phyloP scores from a whole-genome alignment of 2,329 filamentous ascomycete species.

The Aspergillus persii region DNA sequence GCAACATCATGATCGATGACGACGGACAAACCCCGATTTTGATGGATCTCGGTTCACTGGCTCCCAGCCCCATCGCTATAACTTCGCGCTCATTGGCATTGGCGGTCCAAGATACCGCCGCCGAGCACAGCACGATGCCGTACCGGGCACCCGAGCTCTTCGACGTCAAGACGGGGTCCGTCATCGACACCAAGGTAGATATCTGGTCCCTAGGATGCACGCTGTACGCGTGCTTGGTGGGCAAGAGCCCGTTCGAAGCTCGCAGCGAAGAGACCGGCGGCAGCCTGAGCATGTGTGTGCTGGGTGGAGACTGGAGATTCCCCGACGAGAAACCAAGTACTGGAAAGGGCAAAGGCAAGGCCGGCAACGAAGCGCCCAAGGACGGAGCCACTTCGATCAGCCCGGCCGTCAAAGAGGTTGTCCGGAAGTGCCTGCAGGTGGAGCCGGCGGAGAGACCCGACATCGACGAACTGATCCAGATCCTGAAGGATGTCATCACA shows the following conservation, averaged over 20 bases:
- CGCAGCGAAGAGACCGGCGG: conserved; percentile 95
- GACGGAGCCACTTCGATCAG: conserved; percentile 62
- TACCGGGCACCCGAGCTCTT: conserved; percentile 97
- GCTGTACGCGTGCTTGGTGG: conserved; percentile 93
- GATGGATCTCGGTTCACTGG: conserved; percentile 94
- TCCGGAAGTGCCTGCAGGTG: conserved; percentile 79
- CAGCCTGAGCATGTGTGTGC: conserved; percentile 84
- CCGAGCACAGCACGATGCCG: conserved; percentile 97
- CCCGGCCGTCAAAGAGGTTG: conserved; percentile 80
- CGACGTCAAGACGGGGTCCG: conserved; percentile 88
- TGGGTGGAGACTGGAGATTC: conserved; percentile 94
- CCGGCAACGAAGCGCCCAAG: conserved; percentile 24
- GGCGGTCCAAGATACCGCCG: conserved; percentile 88
- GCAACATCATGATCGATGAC: conserved; percentile 98
- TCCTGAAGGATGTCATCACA: conserved; percentile 72
- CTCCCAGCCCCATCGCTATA: conserved; percentile 81
- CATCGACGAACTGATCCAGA: conserved; percentile 74
- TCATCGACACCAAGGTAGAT: conserved; percentile 94
- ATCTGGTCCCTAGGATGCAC: conserved; percentile 98
- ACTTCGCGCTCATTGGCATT: conserved; percentile 87
- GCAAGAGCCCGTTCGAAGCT: conserved; percentile 95
- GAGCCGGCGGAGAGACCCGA: conserved; percentile 86
- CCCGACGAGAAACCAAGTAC: conserved; percentile 73
- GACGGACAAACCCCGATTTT: conserved; percentile 84
- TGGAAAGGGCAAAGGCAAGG: conserved; percentile 58